Percentiles rank a stretch among this genome's conserved stretches.
phyloP scores from a whole-genome alignment of 192 early-diverging fungal species.

The Umbelopsis ramanniana region DNA sequence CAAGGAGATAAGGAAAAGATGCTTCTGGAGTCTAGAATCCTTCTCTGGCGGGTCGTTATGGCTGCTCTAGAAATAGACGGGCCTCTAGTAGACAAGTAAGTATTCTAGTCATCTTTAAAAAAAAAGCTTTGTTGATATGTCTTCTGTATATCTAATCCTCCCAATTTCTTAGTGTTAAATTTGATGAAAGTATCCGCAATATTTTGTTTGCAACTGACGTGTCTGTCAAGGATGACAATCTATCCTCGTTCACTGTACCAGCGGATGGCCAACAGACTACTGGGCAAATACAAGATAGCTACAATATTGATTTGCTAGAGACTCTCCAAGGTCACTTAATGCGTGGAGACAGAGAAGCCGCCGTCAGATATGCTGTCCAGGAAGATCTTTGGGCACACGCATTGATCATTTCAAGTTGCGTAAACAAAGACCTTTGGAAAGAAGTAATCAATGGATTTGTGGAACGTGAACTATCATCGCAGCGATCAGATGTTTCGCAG shows the following conservation, averaged over 20 bases:
- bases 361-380: slow-evolving; percentile 53
- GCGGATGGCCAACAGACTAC: slow-evolving; percentile 23
- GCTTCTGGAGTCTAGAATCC: slow-evolving; percentile 21
- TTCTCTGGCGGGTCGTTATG: slow-evolving; percentile 69
- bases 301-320: slow-evolving; percentile 45
- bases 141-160: background rate
- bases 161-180: slow-evolving; percentile 34
- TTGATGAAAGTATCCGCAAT: slow-evolving; percentile 51
- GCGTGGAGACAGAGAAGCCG: slow-evolving; percentile 60
- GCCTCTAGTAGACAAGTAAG: slow-evolving; percentile 57
- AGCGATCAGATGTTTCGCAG: slow-evolving; percentile 12
- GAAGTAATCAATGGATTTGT: slow-evolving; percentile 77
- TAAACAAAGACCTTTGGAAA: slow-evolving; percentile 82
- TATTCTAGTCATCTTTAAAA: background rate
- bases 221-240: slow-evolving; percentile 23
- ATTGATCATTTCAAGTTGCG: slow-evolving; percentile 85
- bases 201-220: slow-evolving; percentile 39
- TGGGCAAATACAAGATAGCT: slow-evolving; percentile 7
- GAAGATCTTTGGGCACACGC: slow-evolving; percentile 86
- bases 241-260: slow-evolving; percentile 42
- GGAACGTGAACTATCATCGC: slow-evolving; percentile 53
- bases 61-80: slow-evolving; percentile 70
- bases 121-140: background rate
- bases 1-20: slow-evolving; percentile 14
- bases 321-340: slow-evolving; percentile 66